A percentile compares a stretch with the other conserved stretches of the same genome.
Evolutionary conservation across 2,329 filamentous ascomycete genomes (phyloP).

Genomic region (Trichoderma cornu-damae): DNA sequence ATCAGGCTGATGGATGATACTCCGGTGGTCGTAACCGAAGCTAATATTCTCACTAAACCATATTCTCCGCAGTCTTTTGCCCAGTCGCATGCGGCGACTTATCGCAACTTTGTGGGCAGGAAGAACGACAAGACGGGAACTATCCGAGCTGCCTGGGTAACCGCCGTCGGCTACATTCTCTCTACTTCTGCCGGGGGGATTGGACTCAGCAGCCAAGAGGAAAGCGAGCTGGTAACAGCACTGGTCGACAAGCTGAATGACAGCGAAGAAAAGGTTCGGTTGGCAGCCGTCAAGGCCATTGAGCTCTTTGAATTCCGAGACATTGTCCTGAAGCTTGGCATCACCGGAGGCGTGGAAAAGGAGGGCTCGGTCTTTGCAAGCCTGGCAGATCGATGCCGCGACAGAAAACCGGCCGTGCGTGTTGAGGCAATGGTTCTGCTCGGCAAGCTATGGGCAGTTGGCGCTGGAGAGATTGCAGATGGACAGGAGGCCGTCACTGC

Average conservation of each 20-base stretch:
- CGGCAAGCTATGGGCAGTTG: constrained; percentile 89
- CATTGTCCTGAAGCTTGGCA: constrained; percentile 75
- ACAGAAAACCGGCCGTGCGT: constrained; percentile 75
- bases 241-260: constrained; percentile 80
- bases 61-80: constrained; percentile 86
- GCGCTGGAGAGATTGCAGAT: constrained; percentile 75
- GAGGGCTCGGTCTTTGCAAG: constrained; percentile 73
- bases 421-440: constrained; percentile 82
- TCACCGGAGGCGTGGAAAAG: constrained; percentile 67
- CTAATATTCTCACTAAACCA: constrained; percentile 70
- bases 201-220: constrained; percentile 78
- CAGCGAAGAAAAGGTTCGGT: constrained; percentile 81
- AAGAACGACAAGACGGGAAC: constrained; percentile 79
- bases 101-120: constrained; percentile 78
- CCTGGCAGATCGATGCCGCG: constrained; percentile 81
- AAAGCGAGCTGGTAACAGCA: constrained; percentile 65
- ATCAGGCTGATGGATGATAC: constrained; percentile 57
- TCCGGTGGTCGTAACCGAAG: constrained; percentile 40
- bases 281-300: constrained; percentile 82
- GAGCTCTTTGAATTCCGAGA: constrained; percentile 75
- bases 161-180: constrained; percentile 76
- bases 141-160: constrained; percentile 83
- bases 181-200: constrained; percentile 89
- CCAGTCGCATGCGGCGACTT: constrained; percentile 71
- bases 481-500: constrained; percentile 71